Evolutionary conservation across 352 stramenopile species (phyloP), one percentile per base, ranked within the genome.

Genomic region (Phytopythium helicoides): DNA sequence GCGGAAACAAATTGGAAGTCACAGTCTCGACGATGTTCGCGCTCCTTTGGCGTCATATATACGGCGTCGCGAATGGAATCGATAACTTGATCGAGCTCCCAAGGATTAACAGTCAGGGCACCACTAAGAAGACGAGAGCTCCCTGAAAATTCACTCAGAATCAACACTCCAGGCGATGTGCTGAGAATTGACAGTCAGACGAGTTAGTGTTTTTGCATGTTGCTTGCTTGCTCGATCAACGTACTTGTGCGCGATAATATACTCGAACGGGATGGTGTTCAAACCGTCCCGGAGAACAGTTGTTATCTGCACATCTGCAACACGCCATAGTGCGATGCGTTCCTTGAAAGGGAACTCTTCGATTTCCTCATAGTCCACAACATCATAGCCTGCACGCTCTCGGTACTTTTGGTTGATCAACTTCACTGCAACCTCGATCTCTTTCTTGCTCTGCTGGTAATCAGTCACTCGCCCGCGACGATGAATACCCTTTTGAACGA

Each of bases 101-200:
- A 99, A 1, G 97, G 97, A 60, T 99, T 99, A 11, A 99, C 91
- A 10, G 94, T 96, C 16, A 99, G 52, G 4, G 95, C 92, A 3
- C 97, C 97, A 51, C 92, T 89, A 48, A 99, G 84, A 2, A 99
- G 73, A 15, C 97, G 81, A 51, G 94, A 98, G 56, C 89, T 98
- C 21, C 87, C 94, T 1, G 95, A 96, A 61, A 99, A 99, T 56
- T 99, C 96, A 57, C 94, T 98, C n/a, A 99, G 64, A 49, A 99
- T 97, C 33, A 97, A 70, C 2, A 98, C 73, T 9, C 96, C 94
- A 6, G 82, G 61, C 1, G 76, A 81, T 1, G 67, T 86, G 56
- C 76, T 85, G 45, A 56, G 18, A 26, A 45, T 26, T 15, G n/a
- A 50, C 9, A 40, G 10, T 16, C 12, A 9, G 21, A 18, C 18